Evolutionary conservation across 1,284 basidiomycete species (phyloP), one percentile per base, ranked within the genome.

Genomic region (Pyrrhoderma lamaoense): DNA sequence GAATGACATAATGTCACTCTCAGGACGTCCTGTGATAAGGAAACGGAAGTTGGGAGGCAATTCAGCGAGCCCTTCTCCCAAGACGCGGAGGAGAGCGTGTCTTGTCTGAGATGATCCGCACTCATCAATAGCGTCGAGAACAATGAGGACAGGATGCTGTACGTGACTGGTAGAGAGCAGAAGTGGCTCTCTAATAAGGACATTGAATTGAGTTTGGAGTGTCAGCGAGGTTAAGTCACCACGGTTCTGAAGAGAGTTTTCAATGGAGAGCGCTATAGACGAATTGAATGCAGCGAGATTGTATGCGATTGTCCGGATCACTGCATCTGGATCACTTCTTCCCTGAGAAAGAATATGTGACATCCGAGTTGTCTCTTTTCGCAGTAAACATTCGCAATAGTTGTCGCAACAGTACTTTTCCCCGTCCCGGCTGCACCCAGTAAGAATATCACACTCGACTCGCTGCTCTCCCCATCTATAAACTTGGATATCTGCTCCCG

Each of bases 121-220:
- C 21, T 54, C 53, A 18, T 54, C 53, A 9, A 54, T 27, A 31
- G 53, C 53, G 46, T 54, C 53, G 18, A 54, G 49, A 19, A 54
- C 42, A 19, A 49, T 40, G 4, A 54, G 40, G 1, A 47, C 14
- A 16, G 53, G 42, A 40, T 16, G 21, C 5, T 16, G 21, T 40
- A 40, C 11, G 7, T 31, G 27, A 11, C 7, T 5, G 11, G 27
- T 5, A 11, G 11, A 5, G 5, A 11, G 7, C 7, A 39, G 34
- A 11, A 42, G 8, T 14, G 47, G 51, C 27, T 11, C 11, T 5
- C 11, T 5, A 5, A 31, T 5, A 5, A 31, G 27, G 11, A 5
- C 5, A 11, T 5, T 31, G 27, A 31, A 31, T 31, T 31, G 5
- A 11, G 7, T 31, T 11, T 31, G 27, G 7, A 31, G 11, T 5